Base-by-base conservation (phyloP, 2,329 filamentous ascomycete genomes). In the Chaetomium sp. region DNA sequence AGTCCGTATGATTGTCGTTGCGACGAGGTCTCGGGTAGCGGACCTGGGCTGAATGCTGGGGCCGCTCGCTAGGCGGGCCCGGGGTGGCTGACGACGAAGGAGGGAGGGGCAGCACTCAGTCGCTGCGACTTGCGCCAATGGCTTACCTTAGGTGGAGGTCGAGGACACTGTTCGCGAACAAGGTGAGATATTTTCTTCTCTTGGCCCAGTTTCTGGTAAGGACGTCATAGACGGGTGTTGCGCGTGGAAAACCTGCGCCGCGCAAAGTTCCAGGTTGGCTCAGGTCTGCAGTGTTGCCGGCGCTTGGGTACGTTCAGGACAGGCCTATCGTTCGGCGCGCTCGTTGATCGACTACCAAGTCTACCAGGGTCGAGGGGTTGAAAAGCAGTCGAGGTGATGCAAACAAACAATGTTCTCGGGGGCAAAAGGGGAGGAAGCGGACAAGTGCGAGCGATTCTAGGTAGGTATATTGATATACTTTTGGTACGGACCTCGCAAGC, bases 151-250 rank as follows among this genome's bases (percentile, higher is more conserved):
- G 25, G 31, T 51, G 12, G 47, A 25, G 62, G 59, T 57, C 50
- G 35, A 57, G 33, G 12, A 27, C 42, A 45, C 12, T 31, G 21
- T 33, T 50, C 27, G 25, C 33, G 23, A 33, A 27, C 10, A 7
- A 29, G 16, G 45, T 35, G 23, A 50, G 16, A 49, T 27, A 45
- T 42, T 10, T 23, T 62, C 6, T 59, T 56, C n/a, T 57, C 10
- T 54, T 65, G 54, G 60, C 38, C 49, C 55, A 63, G 57, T 62
- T 13, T 63, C n/a, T 42, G 50, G 49, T 31, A 12, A 38, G 61
- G 67, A 68, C 67, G 67, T 68, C 67, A 68, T 68, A 61, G 65
- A 67, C 54, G 57, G 60, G 31, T 38, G 47, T 29, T 42, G 35
- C 27, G 54, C 55, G 54, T 47, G 35, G 51, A 50, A 63, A 60